Conservation (phyloP, 2,329 filamentous ascomycete genomes). For the Blastomyces emzantsi region DNA sequence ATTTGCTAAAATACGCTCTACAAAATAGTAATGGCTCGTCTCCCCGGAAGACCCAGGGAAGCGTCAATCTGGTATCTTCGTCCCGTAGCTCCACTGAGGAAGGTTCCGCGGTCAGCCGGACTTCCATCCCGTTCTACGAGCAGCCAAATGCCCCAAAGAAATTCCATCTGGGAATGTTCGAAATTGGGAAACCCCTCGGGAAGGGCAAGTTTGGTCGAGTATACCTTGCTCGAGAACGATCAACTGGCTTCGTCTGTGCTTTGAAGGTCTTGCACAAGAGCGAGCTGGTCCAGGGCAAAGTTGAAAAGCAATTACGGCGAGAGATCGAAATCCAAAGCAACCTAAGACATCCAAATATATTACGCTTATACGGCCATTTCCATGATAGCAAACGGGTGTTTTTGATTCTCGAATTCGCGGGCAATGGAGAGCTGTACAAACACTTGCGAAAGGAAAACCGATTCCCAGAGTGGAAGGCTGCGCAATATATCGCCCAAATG, state of each 20-base stretch:
- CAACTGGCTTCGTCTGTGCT: conserved; percentile 72
- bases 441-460: conserved; percentile 67
- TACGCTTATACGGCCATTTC: conserved; percentile 78
- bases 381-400: conserved; percentile 84
- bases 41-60: conserved; percentile 45
- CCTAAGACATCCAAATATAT: conserved; percentile 74
- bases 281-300: conserved; percentile 67
- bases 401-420: conserved; percentile 77
- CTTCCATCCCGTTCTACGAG: conserved; percentile 43
- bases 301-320: conserved; percentile 78
- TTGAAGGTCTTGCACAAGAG: conserved; percentile 81
- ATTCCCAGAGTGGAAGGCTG: conserved; percentile 79
- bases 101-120: conserved; percentile 28
- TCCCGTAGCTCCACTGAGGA: conserved; percentile 42
- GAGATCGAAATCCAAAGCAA: conserved; percentile 89
- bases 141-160: conserved; percentile 47
- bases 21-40: conserved; percentile 66
- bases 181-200: conserved; percentile 76
- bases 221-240: conserved; percentile 72
- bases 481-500: conserved; percentile 84
- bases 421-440: conserved; percentile 81
- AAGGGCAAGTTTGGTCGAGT: conserved; percentile 85
- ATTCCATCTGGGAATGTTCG: conserved; percentile 89
- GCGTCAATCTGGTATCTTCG: conserved; percentile 20
- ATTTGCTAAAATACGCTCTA: conserved; percentile 76